phyloP scores from a whole-genome alignment of 2,329 filamentous ascomycete genomes.

The Exophiala calicioides region DNA sequence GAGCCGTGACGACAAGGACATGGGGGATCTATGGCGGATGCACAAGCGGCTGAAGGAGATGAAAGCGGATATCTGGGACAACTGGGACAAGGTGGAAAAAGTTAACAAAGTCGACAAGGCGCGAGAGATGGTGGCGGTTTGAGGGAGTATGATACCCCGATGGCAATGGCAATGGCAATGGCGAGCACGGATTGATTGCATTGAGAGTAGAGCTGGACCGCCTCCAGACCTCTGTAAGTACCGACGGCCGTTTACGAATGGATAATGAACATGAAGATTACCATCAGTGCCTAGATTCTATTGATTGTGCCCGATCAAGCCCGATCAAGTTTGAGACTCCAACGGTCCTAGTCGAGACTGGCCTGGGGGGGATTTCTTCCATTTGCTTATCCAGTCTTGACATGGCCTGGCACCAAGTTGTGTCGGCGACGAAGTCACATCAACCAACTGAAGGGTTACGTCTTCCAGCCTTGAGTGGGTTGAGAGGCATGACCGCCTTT shows the following conservation, averaged over 20 bases:
- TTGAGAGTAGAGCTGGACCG: not conserved
- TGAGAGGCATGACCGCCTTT: too few relatives aligned
- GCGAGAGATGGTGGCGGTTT: slow-evolving; percentile 21
- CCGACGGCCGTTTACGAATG: slow-evolving; percentile 1
- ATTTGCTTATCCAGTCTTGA: too few relatives aligned
- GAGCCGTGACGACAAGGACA: slow-evolving; percentile 47
- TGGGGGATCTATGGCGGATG: slow-evolving; percentile 52
- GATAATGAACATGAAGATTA: not conserved
- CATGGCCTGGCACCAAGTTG: too few relatives aligned
- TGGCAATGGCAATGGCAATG: slow-evolving; percentile 1
- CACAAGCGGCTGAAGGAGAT: slow-evolving; percentile 32
- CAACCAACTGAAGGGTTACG: too few relatives aligned
- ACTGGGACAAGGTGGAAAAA: slow-evolving; percentile 30
- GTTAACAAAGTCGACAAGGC: slow-evolving; percentile 12
- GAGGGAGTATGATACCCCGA: not conserved
- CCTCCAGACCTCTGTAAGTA: slow-evolving; percentile 4
- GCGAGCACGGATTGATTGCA: not conserved
- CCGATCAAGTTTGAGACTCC: not conserved
- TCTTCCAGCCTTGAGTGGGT: too few relatives aligned
- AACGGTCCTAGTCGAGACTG: too few relatives aligned
- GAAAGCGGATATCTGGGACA: slow-evolving; percentile 33
- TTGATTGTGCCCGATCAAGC: not conserved
- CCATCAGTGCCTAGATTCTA: not conserved
- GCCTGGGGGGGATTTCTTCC: too few relatives aligned
- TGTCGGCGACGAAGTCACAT: too few relatives aligned